A percentile compares a stretch with the other conserved stretches of the same genome.
phyloP scores from a whole-genome alignment of 371 early-diverging fungal genomes.

The Actinomortierella wolfii region DNA sequence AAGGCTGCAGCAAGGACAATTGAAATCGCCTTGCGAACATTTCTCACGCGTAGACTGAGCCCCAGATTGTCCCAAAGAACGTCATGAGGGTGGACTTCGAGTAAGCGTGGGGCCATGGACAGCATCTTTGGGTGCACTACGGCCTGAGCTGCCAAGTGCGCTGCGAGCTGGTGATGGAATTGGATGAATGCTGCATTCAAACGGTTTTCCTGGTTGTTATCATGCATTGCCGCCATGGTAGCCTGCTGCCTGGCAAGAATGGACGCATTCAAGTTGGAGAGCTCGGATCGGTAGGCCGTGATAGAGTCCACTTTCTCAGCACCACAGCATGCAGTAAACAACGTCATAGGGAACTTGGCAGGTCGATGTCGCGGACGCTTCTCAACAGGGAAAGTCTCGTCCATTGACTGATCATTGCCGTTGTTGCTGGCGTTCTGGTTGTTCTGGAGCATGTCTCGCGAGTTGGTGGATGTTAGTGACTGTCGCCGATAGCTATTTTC shows the following conservation, averaged over 20 bases:
- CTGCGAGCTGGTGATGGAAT: constrained; percentile 77
- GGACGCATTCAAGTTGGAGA: constrained; percentile 23
- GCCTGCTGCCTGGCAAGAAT: constrained; percentile 27
- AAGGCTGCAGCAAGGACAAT: constrained; percentile 52
- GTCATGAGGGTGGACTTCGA: constrained; percentile 74
- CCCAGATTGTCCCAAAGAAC: constrained; percentile 82
- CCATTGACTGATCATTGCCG: constrained; percentile 5
- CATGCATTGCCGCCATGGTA: constrained; percentile 17
- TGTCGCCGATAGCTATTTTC: no score
- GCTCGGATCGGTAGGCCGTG: constrained; percentile 17
- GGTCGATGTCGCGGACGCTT: constrained; percentile 27
- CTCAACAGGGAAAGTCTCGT: constrained; percentile 22
- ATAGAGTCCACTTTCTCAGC: constrained; percentile 31
- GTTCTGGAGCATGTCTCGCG: constrained; percentile 5
- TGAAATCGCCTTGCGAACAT: constrained; percentile 60
- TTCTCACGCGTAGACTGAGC: constrained; percentile 13
- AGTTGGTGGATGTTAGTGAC: no score
- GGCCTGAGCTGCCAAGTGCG: constrained; percentile 81
- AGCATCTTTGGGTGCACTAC: constrained; percentile 65
- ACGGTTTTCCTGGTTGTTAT: constrained; percentile 7
- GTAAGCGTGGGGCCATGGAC: constrained; percentile 68
- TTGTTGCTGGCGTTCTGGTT: constrained; percentile 16
- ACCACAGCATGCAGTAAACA: no score
- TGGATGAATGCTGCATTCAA: constrained; percentile 76
- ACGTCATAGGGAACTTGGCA: constrained; percentile 16